These are phyloP conservation scores for Lablab purpureus DNA, from an alignment of 306 rosid genomes.

Conservation along the genomic window DNA sequence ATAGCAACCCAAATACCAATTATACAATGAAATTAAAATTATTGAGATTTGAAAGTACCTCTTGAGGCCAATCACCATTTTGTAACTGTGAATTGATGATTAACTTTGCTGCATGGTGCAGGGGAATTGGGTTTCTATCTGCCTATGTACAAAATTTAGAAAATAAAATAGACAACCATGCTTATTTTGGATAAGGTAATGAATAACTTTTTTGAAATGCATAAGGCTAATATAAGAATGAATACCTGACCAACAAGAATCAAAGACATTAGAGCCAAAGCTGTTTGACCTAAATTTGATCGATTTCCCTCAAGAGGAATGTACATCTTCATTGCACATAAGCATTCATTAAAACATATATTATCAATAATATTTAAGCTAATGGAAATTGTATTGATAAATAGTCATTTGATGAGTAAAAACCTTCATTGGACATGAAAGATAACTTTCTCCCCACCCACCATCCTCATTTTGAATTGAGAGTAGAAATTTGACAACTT, in stretches of 20 bases:
- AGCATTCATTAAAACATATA: no score
- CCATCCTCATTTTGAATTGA: constrained; percentile 53
- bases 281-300: constrained; percentile 18
- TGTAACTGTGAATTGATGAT: no score
- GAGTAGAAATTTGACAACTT: constrained; percentile 56
- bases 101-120: no score
- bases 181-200: no score
- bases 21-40: no score
- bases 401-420: no score
- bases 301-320: constrained; percentile 24
- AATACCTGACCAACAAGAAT: constrained; percentile 14
- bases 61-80: no score
- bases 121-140: no score
- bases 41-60: not conserved
- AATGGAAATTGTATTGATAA: not conserved
- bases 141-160: no score
- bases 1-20: no score
- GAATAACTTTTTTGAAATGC: no score
- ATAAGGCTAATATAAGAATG: not conserved
- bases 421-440: constrained; percentile 57
- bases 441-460: constrained; percentile 73
- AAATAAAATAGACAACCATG: no score
- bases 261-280: constrained; percentile 29
- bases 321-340: not conserved
- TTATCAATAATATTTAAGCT: not conserved